These are phyloP conservation scores for Fraxinus dipetala DNA, from an alignment of 305 asterid species.

Conservation along the genomic window DNA sequence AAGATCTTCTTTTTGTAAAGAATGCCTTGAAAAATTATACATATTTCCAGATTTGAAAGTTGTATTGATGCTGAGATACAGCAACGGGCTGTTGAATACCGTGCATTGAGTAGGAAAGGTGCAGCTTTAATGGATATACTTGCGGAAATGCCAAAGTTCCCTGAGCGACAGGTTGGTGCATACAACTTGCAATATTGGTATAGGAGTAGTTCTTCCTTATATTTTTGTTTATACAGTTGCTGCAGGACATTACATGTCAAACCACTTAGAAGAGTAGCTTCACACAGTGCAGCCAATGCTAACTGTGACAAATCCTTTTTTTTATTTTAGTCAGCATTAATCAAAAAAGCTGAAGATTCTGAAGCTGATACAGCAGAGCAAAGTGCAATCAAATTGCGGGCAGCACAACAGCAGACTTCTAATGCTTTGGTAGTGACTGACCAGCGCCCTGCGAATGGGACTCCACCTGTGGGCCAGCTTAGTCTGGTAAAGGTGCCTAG, in stretches of 20 bases:
- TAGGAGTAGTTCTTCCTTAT: not conserved
- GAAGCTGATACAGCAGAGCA: slow-evolving; percentile 97
- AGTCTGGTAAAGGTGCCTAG: slow-evolving; percentile 79
- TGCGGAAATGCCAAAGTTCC: slow-evolving; percentile 99
- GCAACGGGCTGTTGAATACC: slow-evolving; percentile 96
- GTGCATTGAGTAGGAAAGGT: slow-evolving; percentile 91
- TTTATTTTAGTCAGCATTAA: slow-evolving; percentile 62
- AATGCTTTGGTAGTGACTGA: slow-evolving; percentile 78
- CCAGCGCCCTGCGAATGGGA: slow-evolving; percentile 72
- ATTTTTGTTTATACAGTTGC: slow-evolving; percentile 11
- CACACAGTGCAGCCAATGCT: slow-evolving; percentile 4
- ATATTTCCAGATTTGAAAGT: slow-evolving; percentile 77
- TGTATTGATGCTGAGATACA: slow-evolving; percentile 97
- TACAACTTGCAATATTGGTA: slow-evolving; percentile 16
- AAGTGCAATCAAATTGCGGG: slow-evolving; percentile 88
- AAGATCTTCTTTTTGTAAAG: not conserved
- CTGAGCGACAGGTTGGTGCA: slow-evolving; percentile 84
- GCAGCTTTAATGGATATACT: slow-evolving; percentile 87
- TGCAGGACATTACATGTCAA: slow-evolving; percentile 18
- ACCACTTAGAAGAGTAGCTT: slow-evolving; percentile 14
- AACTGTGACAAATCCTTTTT: slow-evolving; percentile 22
- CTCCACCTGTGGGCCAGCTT: slow-evolving; percentile 60
- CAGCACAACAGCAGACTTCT: slow-evolving; percentile 78
- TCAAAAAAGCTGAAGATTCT: slow-evolving; percentile 80
- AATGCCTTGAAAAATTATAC: slow-evolving; percentile 18